Conservation (phyloP, 176 grass and related monocot species). For the Musa schizocarpa region DNA sequence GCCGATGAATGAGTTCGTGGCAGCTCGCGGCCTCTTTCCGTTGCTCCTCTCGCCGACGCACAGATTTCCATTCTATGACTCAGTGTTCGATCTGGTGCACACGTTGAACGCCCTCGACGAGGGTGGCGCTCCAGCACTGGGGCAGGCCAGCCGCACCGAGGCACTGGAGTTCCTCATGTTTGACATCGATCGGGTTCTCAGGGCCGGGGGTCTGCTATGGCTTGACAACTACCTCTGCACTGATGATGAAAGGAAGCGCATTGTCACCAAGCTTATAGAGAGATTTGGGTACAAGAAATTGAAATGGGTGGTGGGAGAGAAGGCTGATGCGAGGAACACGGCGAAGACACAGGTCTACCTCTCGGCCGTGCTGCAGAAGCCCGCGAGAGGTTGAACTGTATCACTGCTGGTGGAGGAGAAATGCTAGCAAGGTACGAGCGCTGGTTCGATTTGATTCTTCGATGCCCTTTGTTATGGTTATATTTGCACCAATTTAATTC, state of each 20-base stretch:
- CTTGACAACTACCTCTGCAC: slow-evolving; percentile 75
- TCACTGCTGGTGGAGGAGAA: background rate
- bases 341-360: slow-evolving; percentile 31
- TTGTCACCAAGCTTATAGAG: slow-evolving; percentile 56
- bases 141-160: slow-evolving; percentile 39
- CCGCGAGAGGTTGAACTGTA: slow-evolving; percentile 30
- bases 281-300: slow-evolving; percentile 84
- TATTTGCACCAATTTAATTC: background rate
- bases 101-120: slow-evolving; percentile 51
- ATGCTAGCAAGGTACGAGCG: background rate
- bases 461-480: background rate
- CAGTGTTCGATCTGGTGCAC: slow-evolving; percentile 94
- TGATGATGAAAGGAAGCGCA: slow-evolving; percentile 43
- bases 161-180: slow-evolving; percentile 88
- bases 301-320: slow-evolving; percentile 65
- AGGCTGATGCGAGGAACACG: slow-evolving; percentile 19
- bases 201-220: slow-evolving; percentile 67
- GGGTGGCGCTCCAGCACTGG: slow-evolving; percentile 57
- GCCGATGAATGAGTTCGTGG: slow-evolving; percentile 77
- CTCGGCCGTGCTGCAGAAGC: slow-evolving; percentile 70
- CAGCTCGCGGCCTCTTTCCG: slow-evolving; percentile 72
- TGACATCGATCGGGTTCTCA: slow-evolving; percentile 65
- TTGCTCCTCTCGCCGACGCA: slow-evolving; percentile 71
- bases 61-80: slow-evolving; percentile 85
- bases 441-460: background rate